Evolutionary conservation across 495 filamentous ascomycete genomes (phyloP).

Genomic region (Wilcoxina mikolae): DNA sequence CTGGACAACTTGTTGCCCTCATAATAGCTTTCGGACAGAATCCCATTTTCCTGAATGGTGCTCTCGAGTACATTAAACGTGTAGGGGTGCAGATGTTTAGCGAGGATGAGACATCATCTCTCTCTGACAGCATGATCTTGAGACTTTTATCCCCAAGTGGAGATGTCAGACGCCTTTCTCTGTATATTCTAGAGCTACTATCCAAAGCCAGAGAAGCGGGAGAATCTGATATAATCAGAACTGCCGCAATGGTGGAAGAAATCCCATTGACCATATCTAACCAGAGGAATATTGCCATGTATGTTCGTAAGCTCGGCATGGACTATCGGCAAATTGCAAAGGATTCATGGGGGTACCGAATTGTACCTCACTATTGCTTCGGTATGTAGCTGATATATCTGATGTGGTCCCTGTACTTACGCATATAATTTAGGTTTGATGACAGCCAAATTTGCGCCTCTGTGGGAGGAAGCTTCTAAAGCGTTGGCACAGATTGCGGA

Average conservation of each 20-base stretch:
- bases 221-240: constrained; percentile 31
- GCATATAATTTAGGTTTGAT: constrained; percentile 35
- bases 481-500: constrained; percentile 62
- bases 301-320: constrained; percentile 60
- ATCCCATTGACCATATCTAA: constrained; percentile 62
- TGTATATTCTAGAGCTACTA: constrained; percentile 49
- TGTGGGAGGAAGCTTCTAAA: constrained; percentile 70
- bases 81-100: constrained; percentile 33
- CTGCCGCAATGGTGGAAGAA: constrained; percentile 56
- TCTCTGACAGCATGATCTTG: constrained; percentile 47
- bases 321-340: constrained; percentile 41
- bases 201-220: constrained; percentile 14
- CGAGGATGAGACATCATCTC: constrained; percentile 37
- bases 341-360: constrained; percentile 49
- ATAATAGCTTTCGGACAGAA: neutral
- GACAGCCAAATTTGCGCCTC: constrained; percentile 61
- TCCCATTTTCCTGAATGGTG: constrained; percentile 46
- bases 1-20: neutral
- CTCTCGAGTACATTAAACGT: constrained; percentile 43
- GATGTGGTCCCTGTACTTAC: neutral
- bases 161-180: constrained; percentile 49
- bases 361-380: constrained; percentile 73
- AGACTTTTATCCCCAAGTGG: constrained; percentile 63
- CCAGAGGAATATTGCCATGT: constrained; percentile 60
- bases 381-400: constrained; percentile 35